These are phyloP conservation scores for Rutstroemia sp. DNA, from an alignment of 2,329 filamentous ascomycete species.

Conservation along the genomic window DNA sequence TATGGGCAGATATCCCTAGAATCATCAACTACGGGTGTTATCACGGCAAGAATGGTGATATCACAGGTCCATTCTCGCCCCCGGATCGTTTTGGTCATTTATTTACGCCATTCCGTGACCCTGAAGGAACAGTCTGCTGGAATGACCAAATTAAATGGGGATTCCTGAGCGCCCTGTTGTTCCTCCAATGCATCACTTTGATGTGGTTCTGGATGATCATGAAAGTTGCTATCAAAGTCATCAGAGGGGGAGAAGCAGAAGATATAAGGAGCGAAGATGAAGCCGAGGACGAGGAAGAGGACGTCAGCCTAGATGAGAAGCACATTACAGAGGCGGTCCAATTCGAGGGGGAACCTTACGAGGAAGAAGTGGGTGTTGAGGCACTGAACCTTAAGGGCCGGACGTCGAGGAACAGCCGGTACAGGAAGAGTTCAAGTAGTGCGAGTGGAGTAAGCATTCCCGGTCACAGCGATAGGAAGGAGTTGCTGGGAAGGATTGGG, in stretches of 20 bases:
- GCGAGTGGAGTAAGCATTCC: slow-evolving; percentile 28
- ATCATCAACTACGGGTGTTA: slow-evolving; percentile 67
- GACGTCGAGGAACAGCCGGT: slow-evolving; percentile 19
- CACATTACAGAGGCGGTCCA: slow-evolving; percentile 7
- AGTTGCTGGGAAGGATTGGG: slow-evolving; percentile 30
- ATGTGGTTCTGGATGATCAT: slow-evolving; percentile 89
- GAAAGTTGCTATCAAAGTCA: slow-evolving; percentile 70
- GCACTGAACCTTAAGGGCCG: slow-evolving; percentile 54
- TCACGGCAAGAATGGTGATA: slow-evolving; percentile 45
- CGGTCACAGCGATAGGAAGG: slow-evolving; percentile 29
- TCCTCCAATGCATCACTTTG: slow-evolving; percentile 72
- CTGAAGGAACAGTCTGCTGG: slow-evolving; percentile 72
- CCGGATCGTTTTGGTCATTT: slow-evolving; percentile 53
- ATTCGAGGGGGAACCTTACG: slow-evolving; percentile 38
- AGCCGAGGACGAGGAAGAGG: slow-evolving; percentile 50
- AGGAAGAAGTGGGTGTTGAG: slow-evolving; percentile 72
- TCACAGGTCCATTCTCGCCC: slow-evolving; percentile 46
- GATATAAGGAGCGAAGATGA: slow-evolving; percentile 86
- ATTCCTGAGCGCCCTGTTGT: slow-evolving; percentile 70
- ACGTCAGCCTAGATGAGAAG: slow-evolving; percentile 13
- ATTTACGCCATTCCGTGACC: slow-evolving; percentile 64
- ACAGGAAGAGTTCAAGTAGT: slow-evolving; percentile 24
- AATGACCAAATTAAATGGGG: slow-evolving; percentile 64
- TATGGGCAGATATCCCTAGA: slow-evolving; percentile 58
- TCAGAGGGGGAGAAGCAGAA: slow-evolving; percentile 71